phyloP scores from a whole-genome alignment of 2,329 filamentous ascomycete species.

The Fusarium citri region DNA sequence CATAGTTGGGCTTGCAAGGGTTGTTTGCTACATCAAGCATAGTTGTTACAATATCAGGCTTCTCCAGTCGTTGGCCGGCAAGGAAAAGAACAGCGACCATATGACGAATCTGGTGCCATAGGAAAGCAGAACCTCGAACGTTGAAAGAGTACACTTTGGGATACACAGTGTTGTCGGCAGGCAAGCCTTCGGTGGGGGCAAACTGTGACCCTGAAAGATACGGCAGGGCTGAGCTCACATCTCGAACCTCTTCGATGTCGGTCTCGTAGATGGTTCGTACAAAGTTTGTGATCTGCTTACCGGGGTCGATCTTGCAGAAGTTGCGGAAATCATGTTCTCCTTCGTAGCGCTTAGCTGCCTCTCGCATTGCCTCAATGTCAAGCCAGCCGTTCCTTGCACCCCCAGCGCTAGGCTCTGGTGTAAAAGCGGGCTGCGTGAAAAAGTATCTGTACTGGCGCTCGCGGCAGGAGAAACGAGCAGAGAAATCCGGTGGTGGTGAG shows the following conservation, averaged over 20 bases:
- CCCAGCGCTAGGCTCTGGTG: constrained; percentile 63
- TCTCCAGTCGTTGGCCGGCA: constrained; percentile 88
- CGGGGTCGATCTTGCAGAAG: constrained; percentile 92
- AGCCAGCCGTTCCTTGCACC: constrained; percentile 77
- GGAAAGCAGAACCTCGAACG: constrained; percentile 89
- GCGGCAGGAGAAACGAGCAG: constrained; percentile 90
- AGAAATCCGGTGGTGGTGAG: constrained; percentile 80
- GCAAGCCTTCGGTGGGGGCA: constrained; percentile 42
- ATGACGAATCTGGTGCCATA: constrained; percentile 98
- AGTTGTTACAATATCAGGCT: constrained; percentile 75
- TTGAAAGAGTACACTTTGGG: constrained; percentile 88
- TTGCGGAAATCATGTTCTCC: constrained; percentile 96
- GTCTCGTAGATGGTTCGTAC: constrained; percentile 82
- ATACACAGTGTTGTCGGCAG: constrained; percentile 32
- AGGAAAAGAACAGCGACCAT: constrained; percentile 95
- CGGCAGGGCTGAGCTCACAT: constrained; percentile 63
- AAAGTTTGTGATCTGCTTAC: constrained; percentile 90
- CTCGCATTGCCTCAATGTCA: constrained; percentile 86
- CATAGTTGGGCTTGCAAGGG: constrained; percentile 84
- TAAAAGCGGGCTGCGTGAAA: constrained; percentile 93
- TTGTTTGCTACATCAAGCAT: constrained; percentile 79
- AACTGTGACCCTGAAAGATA: constrained; percentile 62
- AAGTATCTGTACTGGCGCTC: constrained; percentile 96
- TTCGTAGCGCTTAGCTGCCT: constrained; percentile 82
- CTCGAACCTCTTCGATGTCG: constrained; percentile 77